Conservation (phyloP, 1,139 yeast genomes). For the Taphrina deformans region DNA sequence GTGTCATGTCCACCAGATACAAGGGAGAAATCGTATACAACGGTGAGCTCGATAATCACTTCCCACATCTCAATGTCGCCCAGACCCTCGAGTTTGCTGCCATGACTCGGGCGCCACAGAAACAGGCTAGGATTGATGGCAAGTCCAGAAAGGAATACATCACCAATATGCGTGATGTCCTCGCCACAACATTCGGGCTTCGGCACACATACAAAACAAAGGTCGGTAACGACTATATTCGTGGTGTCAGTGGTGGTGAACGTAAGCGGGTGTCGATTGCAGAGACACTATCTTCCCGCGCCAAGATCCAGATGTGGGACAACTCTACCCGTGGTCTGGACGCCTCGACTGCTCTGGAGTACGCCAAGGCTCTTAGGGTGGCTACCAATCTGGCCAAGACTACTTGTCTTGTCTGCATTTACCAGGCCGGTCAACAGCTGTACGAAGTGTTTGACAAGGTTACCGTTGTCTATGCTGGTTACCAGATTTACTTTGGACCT, state of each 20-base stretch:
- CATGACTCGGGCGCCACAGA: conserved; percentile 62
- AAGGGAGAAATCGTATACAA: conserved; percentile 72
- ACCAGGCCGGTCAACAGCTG: conserved; percentile 69
- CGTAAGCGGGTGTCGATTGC: conserved; percentile 79
- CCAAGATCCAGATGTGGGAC: conserved; percentile 67
- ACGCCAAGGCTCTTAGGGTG: conserved; percentile 62
- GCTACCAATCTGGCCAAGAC: conserved; percentile 58
- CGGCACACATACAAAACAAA: conserved; percentile 64
- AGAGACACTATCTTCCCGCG: conserved; percentile 62
- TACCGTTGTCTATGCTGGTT: conserved; percentile 60
- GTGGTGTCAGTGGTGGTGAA: conserved; percentile 86
- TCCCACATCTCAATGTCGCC: conserved; percentile 71
- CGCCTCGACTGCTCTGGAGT: conserved; percentile 71
- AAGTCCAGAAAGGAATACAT: conserved; percentile 60
- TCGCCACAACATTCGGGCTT: conserved; percentile 72
- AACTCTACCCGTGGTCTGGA: conserved; percentile 79
- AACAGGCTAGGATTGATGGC: conserved; percentile 55
- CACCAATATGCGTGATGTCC: conserved; percentile 61
- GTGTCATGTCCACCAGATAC: conserved; percentile 54
- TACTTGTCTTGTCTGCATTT: conserved; percentile 59
- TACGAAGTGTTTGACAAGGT: conserved; percentile 65
- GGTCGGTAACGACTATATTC: conserved; percentile 68
- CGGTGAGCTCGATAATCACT: conserved; percentile 57
- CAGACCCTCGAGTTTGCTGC: conserved; percentile 70
- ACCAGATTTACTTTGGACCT: conserved; percentile 62